A percentile compares a stretch with the other conserved stretches of the same genome.
These are phyloP conservation scores for Dactylellina haptotyla DNA, from an alignment of 2,329 filamentous ascomycete species.

Conservation along the genomic window DNA sequence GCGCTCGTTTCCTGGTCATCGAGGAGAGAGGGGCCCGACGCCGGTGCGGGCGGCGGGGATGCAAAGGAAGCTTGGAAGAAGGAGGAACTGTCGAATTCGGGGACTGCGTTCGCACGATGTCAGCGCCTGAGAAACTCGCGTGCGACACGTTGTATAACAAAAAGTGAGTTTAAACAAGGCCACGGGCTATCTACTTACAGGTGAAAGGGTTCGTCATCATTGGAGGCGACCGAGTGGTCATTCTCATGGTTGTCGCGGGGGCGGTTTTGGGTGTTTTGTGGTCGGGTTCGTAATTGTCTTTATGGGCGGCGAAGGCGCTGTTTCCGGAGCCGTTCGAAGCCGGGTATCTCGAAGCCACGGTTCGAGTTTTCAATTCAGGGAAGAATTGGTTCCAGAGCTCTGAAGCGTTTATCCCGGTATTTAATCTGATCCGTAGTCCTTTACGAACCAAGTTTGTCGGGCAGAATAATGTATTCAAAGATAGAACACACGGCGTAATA, in stretches of 20 bases:
- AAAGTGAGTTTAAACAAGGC: not conserved
- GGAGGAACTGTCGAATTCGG: constrained; percentile 48
- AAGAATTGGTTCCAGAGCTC: not conserved
- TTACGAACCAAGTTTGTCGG: too few species aligned
- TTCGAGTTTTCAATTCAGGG: constrained; percentile 1
- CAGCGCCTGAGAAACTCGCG: constrained; percentile 7
- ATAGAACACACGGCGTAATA: not conserved
- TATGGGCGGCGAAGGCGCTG: constrained; percentile 20
- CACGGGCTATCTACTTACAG: constrained; percentile 19
- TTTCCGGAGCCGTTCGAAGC: constrained; percentile 30
- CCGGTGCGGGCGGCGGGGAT: constrained; percentile 69
- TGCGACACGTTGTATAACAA: constrained; percentile 8
- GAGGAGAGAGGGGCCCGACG: constrained; percentile 73
- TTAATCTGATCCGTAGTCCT: constrained; percentile 1
- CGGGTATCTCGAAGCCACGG: constrained; percentile 41
- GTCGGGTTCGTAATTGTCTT: constrained; percentile 10
- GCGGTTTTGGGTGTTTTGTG: constrained; percentile 18
- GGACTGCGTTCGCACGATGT: constrained; percentile 28
- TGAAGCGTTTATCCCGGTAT: constrained; percentile 3
- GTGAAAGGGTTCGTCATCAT: constrained; percentile 53
- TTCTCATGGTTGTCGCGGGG: constrained; percentile 48
- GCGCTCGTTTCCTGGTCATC: constrained; percentile 71
- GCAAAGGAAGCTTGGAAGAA: constrained; percentile 50
- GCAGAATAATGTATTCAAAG: not conserved
- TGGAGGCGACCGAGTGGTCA: constrained; percentile 52